These are phyloP conservation scores for Fistulinella cinereoalba DNA, from an alignment of 1,284 basidiomycete species.

Conservation along the genomic window DNA sequence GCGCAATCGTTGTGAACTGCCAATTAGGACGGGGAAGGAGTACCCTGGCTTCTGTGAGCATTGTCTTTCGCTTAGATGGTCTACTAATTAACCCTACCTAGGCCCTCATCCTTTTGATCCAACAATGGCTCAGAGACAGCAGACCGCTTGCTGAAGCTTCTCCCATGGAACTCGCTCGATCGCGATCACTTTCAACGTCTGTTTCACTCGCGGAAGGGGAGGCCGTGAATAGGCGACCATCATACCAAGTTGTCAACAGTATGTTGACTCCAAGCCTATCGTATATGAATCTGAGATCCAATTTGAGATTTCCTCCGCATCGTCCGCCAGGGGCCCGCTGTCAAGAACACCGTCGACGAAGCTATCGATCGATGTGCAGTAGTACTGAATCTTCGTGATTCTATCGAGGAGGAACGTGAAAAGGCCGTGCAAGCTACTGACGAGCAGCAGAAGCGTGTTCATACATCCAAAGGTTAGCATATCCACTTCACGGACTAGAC, in stretches of 20 bases:
- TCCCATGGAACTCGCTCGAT: slow-evolving; percentile 33
- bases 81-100: slow-evolving; percentile 29
- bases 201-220: slow-evolving; percentile 31
- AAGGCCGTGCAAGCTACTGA: slow-evolving; percentile 77
- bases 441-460: slow-evolving; percentile 61
- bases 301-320: slow-evolving; percentile 81
- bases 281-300: slow-evolving; percentile 4
- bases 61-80: not conserved
- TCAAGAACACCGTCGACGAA: slow-evolving; percentile 88
- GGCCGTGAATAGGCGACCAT: slow-evolving; percentile 48
- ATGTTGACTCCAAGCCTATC: slow-evolving; percentile 26
- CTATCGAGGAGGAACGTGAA: slow-evolving; percentile 80
- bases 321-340: slow-evolving; percentile 84
- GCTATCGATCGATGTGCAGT: slow-evolving; percentile 86
- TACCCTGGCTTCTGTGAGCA: slow-evolving; percentile 80
- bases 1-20: slow-evolving; percentile 93
- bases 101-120: slow-evolving; percentile 84
- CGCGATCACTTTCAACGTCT: slow-evolving; percentile 43
- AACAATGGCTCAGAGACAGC: slow-evolving; percentile 73
- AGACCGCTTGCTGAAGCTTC: slow-evolving; percentile 38
- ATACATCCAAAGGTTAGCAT: slow-evolving; percentile 66
- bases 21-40: slow-evolving; percentile 95
- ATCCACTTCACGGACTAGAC: not conserved
- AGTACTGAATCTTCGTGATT: slow-evolving; percentile 84
- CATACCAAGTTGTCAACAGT: slow-evolving; percentile 82